Evolutionary conservation across 768 basidiomycete genomes (phyloP).

Genomic region (Boletus coccyginus): DNA sequence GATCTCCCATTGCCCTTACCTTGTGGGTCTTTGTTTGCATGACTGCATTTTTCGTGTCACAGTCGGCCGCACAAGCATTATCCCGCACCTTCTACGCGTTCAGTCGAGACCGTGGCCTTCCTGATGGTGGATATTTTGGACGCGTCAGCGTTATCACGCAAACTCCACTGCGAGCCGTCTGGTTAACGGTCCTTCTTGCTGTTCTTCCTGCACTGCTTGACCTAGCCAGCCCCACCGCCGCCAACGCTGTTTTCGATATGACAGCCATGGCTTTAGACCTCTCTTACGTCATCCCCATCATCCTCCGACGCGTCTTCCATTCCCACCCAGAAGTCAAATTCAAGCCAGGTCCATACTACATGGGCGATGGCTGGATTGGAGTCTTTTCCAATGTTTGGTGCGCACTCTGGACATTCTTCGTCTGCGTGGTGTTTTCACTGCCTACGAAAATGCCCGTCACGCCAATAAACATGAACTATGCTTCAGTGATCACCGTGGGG

Average conservation of each 20-base stretch:
- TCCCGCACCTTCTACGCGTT: conserved; percentile 61
- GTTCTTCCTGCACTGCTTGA: conserved; percentile 47
- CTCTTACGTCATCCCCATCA: conserved; percentile 57
- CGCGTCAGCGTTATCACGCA: conserved; percentile 43
- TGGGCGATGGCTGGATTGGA: conserved; percentile 50
- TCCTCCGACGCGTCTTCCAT: conserved; percentile 47
- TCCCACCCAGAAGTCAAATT: conserved; percentile 59
- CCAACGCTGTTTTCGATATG: conserved; percentile 58
- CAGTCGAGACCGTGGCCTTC: conserved; percentile 51
- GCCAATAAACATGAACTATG: conserved; percentile 50
- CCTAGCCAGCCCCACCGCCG: conserved; percentile 50
- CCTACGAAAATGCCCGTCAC: conserved; percentile 51
- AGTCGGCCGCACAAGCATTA: conserved; percentile 49
- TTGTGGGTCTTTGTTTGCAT: conserved; percentile 60
- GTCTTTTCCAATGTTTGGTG: conserved; percentile 44
- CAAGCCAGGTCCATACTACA: conserved; percentile 60
- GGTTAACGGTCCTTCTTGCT: conserved; percentile 44
- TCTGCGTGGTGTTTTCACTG: conserved; percentile 47
- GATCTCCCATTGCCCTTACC: conserved; percentile 46
- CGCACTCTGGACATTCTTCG: conserved; percentile 44
- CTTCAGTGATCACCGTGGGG: conserved; percentile 33
- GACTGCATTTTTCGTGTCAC: conserved; percentile 61
- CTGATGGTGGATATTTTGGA: conserved; percentile 58
- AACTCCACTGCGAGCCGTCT: conserved; percentile 57
- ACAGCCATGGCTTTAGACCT: conserved; percentile 51